Evolutionary conservation across 2,329 filamentous ascomycete genomes (phyloP).

Genomic region (Capronia coronata): DNA sequence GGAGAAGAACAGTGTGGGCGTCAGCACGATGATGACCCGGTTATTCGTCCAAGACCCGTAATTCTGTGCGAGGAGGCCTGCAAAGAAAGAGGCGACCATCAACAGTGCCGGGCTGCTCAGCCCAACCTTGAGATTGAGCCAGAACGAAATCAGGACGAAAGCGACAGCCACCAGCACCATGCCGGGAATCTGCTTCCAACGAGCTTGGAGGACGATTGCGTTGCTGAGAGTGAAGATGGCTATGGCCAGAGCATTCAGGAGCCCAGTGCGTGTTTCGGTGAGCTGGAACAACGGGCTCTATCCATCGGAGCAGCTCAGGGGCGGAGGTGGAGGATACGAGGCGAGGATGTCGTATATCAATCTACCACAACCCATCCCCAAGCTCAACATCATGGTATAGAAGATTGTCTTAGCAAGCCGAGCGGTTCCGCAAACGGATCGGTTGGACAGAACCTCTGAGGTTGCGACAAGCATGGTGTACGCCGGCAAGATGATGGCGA

Average conservation of each 20-base stretch:
- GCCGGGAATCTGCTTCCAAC: conserved; percentile 67
- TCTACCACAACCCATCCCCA: conserved; percentile 61
- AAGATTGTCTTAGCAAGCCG: conserved; percentile 69
- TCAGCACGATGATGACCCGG: conserved; percentile 73
- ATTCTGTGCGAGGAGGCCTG: conserved; percentile 70
- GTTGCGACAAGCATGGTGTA: conserved; percentile 56
- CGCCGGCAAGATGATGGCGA: conserved; percentile 66
- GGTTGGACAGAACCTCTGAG: conserved; percentile 62
- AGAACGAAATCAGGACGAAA: conserved; percentile 45
- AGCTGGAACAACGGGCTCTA: not conserved
- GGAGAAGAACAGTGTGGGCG: conserved; percentile 75
- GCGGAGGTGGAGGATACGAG: not conserved
- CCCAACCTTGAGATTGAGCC: not conserved
- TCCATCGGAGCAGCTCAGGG: not conserved
- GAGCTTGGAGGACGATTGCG: conserved; percentile 73
- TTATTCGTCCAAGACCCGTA: conserved; percentile 67
- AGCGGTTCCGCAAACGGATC: conserved; percentile 63
- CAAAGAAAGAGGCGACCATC: conserved; percentile 67
- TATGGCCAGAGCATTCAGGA: not conserved
- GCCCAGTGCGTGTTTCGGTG: not conserved
- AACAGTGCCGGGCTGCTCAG: conserved; percentile 30
- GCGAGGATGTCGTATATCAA: conserved; percentile 47
- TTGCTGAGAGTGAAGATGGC: conserved; percentile 62
- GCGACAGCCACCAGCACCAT: conserved; percentile 68
- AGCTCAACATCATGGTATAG: conserved; percentile 65